phyloP scores from a whole-genome alignment of 2,329 filamentous ascomycete genomes.

The Colletotrichum lindemuthianum region DNA sequence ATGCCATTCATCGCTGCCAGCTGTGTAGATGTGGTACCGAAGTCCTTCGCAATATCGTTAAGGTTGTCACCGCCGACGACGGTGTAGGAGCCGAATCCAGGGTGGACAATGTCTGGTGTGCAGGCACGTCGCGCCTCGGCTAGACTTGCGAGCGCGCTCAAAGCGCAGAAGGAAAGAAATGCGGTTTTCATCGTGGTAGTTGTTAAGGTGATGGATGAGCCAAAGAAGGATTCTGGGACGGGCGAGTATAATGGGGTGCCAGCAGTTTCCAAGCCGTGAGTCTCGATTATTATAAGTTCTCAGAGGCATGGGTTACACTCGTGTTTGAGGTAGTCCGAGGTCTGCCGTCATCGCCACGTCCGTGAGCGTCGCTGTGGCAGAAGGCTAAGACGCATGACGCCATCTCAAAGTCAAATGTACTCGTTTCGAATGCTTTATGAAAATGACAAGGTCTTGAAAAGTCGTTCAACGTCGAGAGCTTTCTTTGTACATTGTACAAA shows the following conservation, averaged over 20 bases:
- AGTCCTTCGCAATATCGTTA: conserved; percentile 1
- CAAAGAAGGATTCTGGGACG: background rate
- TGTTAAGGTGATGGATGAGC: background rate
- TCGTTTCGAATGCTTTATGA: background rate
- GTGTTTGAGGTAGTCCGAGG: conserved; percentile 1
- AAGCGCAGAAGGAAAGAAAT: background rate
- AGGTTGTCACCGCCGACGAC: background rate
- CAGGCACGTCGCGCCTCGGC: conserved; percentile 1
- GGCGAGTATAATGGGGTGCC: background rate
- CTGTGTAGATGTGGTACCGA: conserved; percentile 4
- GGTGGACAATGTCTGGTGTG: background rate
- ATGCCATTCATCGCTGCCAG: conserved; percentile 1
- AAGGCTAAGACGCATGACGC: conserved; percentile 7
- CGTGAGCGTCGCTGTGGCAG: background rate
- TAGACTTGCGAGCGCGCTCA: background rate
- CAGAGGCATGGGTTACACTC: background rate
- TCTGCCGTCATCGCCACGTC: conserved; percentile 8
- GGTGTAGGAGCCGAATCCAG: background rate
- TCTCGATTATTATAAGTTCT: rapidly evolving
- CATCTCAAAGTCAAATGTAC: background rate
- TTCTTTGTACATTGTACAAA: no score
- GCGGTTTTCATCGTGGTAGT: background rate
- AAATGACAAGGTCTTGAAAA: background rate
- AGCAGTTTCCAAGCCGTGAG: background rate
- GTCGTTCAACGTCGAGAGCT: background rate